Percentiles rank a stretch among this genome's conserved stretches.
phyloP scores from a whole-genome alignment of 306 rosid species.

The Castanea sativa region DNA sequence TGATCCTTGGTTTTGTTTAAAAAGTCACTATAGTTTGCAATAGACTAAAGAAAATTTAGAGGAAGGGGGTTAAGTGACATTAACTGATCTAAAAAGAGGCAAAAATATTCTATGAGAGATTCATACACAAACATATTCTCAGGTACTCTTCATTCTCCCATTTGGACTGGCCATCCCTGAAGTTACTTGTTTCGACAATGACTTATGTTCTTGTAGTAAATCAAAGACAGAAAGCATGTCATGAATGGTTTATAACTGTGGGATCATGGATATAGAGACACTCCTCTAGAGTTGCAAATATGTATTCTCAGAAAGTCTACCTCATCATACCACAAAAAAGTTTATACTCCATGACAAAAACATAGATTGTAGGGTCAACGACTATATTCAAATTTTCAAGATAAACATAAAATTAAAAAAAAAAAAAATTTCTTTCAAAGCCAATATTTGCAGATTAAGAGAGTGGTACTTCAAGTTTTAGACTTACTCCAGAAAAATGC shows the following conservation, averaged over 20 bases:
- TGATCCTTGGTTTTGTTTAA: neutral
- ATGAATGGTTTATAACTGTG: too few relatives aligned
- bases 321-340: neutral
- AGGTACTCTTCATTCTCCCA: slow-evolving; percentile 11
- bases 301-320: neutral
- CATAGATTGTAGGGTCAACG: neutral
- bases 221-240: neutral
- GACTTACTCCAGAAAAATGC: slow-evolving; percentile 74
- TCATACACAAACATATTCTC: neutral
- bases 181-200: neutral
- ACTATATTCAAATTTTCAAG: slow-evolving; percentile 4
- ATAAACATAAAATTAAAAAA: neutral
- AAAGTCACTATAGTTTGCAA: neutral
- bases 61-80: neutral
- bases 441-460: slow-evolving; percentile 9
- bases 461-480: slow-evolving; percentile 7
- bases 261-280: neutral
- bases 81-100: slow-evolving; percentile 10
- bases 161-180: neutral
- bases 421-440: neutral
- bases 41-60: neutral
- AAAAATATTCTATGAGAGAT: neutral
- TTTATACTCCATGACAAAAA: neutral
- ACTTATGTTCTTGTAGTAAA: neutral
- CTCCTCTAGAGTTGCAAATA: neutral